Evolutionary conservation across 331 rosid species (phyloP), one percentile per base, ranked within the genome.

Genomic region (Erythrophleum ivorense): DNA sequence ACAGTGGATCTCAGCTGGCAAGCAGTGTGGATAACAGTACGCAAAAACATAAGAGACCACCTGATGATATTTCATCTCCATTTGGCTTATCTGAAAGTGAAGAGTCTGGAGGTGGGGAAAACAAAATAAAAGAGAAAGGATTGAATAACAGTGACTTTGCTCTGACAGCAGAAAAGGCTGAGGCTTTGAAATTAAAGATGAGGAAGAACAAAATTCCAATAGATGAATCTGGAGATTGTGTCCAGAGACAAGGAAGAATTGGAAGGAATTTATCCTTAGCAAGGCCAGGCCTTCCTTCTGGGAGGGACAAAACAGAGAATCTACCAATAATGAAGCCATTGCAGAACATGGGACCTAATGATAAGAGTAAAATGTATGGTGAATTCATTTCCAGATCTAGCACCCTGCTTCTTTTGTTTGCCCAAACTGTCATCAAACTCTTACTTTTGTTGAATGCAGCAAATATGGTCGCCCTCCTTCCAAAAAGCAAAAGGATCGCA

Each of bases 401-500:
- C 55, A 40, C 46, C 40, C 77, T 83, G 29, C 24, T 68, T 29
- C 74, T 68, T 62, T 81, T 24, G 34, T 75, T 54, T 76, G 4
- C 59, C 38, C 64, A 43, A 68, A 48, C 18, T 57, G 40, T 29
- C 21, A 2, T 79, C 52, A 62, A 29, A 63, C 68, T 66, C 45
- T 49, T 8, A 45, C 31, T 40, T 75, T 88, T 86, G 65, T 76
- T 88, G 76, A 77, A 50, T 77, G 83, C 89, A 90, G 98, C 73
- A 93, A 90, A 88, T 78, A 90, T 59, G 98, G 98, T 7, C 94
- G 94, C 58, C 98, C 96, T 77, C 94, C 96, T 73, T 85, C 92
- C 3, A 95, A 90, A 85, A 95, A 95, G 86, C 94, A 86, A 78
- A 91, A 91, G 86, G 98, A 90, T 77, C 96, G 91, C 78, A 91